Evolutionary conservation across 352 stramenopile genomes (phyloP), one percentile per base, ranked within the genome.

Genomic region (Aphanomyces cochlioides): DNA sequence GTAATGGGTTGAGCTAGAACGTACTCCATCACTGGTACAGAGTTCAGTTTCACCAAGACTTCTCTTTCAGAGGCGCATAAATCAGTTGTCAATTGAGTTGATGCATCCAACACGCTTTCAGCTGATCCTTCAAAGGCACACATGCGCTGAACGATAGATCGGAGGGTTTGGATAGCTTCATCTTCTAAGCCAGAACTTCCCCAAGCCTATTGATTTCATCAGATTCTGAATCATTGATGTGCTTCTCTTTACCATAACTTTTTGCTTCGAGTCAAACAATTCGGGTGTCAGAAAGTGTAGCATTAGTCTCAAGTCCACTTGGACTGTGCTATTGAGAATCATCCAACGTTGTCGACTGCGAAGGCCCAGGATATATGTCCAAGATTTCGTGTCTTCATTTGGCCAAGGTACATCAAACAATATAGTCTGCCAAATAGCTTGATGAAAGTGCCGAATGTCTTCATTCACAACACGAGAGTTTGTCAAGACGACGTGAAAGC

Each of bases 201-300:
- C 64, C 64, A 70, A 28, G 64, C 64, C 63, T 69, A 59, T 6
- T 12, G n/a, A 5, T 5, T n/a, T 8, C 4, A 4, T 13, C 34
- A 6, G 12, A n/a, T 50, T 45, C 43, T 3, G 4, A 38, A 57
- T 7, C 39, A 68, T 58, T 17, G 60, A 64, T 10, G 36, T 3
- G n/a, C 19, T 57, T 37, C 7, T 10, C 56, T 81, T 53, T 80
- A 95, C 87, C 82, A 93, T 70, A 6, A 90, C 69, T 40, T 90
- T 90, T 21, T 84, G 80, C 8, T 85, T 83, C 63, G 85, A 89
- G 12, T 77, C 78, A 56, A 95, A 87, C 8, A 91, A 57, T 7
- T 75, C 81, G 60, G 87, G 85, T 19, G 85, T 72, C 8, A 87
- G 56, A 68, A 92, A 92, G n/a, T 92, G 83, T 3, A 91, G 67